Conservation (phyloP, 495 filamentous ascomycete species). For the Tuber microsphaerosporum region DNA sequence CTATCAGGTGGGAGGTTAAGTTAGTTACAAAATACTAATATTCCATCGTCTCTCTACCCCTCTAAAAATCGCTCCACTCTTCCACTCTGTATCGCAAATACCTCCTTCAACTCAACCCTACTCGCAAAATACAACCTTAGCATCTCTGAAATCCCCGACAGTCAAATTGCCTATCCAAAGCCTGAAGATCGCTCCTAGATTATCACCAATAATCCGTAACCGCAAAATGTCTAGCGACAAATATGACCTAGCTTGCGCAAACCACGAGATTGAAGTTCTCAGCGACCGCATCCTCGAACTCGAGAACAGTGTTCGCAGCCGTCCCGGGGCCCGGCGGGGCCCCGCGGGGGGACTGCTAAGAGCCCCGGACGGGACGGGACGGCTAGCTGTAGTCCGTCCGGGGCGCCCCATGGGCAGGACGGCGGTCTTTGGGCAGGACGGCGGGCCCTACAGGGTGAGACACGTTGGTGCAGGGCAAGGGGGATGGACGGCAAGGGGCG, state of each 20-base stretch:
- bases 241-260: neutral
- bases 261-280: neutral
- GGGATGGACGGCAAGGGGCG: no score
- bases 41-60: neutral
- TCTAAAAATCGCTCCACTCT: neutral
- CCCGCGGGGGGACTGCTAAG: no score
- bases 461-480: no score
- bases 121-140: neutral
- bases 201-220: neutral
- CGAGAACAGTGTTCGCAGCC: neutral
- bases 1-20: neutral
- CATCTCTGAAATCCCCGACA: neutral
- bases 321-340: no score
- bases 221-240: neutral
- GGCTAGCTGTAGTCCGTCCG: no score
- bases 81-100: neutral
- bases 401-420: no score
- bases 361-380: no score
- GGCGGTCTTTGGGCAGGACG: no score
- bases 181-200: neutral
- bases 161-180: neutral
- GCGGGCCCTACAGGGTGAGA: no score
- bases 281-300: neutral
- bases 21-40: neutral
- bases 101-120: neutral